Evolutionary conservation across 169 alveolate species (phyloP).

Genomic region (Plasmodium relictum): DNA sequence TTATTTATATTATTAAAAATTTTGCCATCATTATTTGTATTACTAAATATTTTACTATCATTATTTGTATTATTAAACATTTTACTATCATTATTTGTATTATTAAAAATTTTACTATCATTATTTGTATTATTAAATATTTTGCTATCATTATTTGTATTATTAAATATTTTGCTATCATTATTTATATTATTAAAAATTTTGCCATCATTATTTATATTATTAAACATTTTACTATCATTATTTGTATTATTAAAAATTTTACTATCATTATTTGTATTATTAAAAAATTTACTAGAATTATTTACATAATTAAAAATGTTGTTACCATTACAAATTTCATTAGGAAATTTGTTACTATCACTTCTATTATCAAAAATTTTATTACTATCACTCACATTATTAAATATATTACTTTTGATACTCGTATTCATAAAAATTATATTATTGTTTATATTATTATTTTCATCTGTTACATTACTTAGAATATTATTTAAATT

Average conservation of each 20-base stretch:
- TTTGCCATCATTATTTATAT: background rate
- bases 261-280: background rate
- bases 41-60: too few species aligned
- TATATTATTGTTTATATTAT: background rate
- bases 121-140: background rate
- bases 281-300: background rate
- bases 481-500: background rate
- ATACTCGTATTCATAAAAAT: background rate
- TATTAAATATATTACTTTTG: slow-evolving; percentile 15
- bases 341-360: background rate
- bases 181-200: background rate
- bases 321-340: background rate
- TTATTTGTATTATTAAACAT: background rate
- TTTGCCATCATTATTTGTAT: background rate
- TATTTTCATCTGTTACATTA: background rate
- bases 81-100: slow-evolving; percentile 5
- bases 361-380: background rate
- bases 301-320: background rate
- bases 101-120: background rate
- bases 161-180: background rate
- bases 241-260: background rate
- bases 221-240: background rate
- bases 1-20: background rate
- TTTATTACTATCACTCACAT: background rate
- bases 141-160: slow-evolving; percentile 2